Evolutionary conservation across 257 asterid species (phyloP), one percentile per base, ranked within the genome.

Genomic region (Fraxinus quadrangulata): DNA sequence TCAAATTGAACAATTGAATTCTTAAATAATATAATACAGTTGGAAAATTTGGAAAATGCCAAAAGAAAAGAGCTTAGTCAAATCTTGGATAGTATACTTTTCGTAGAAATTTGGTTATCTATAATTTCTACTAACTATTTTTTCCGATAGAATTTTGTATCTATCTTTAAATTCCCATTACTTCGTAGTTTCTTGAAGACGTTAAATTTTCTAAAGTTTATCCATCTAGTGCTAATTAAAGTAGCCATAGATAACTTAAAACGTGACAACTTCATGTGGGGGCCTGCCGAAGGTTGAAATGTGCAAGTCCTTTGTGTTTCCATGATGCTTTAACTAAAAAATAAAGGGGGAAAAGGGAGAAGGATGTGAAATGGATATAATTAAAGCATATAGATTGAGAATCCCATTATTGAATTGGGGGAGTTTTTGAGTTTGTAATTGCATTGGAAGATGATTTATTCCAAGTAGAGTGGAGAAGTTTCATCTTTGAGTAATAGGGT

Each of bases 361-460:
- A 31, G 72, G 21, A 61, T 33, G 72, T 23, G 36, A 73, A 65
- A 28, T 49, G 51, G 79, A 71, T 40, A 42, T 40, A 40, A 40
- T 40, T 40, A 40, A 40, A 40, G 49, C 49, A 40, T 12, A 12
- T 12, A 24, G 40, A 71, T 56, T 79, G 74, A 73, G 86, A 76
- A 79, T 83, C 77, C 69, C 80, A 72, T 79, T 51, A 83, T 75
- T 83, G 83, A 75, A 34, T 79, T 75, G 77, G 77, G 63, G 40
- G 33, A 12, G 4, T 11, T 51, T 51, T 61, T 61, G 34, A 26
- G 69, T 63, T 63, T 23, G 33, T 63, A 63, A 34, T 23, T 11
- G 69, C 59, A 49, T 51, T n/a, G 13, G 34, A 39, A 12, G 42
- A 37, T 81, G 78, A 81, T 72, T 71, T 78, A 80, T 78, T 63